Evolutionary conservation across 306 rosid genomes (phyloP).

Genomic region (Sicyos edulis): DNA sequence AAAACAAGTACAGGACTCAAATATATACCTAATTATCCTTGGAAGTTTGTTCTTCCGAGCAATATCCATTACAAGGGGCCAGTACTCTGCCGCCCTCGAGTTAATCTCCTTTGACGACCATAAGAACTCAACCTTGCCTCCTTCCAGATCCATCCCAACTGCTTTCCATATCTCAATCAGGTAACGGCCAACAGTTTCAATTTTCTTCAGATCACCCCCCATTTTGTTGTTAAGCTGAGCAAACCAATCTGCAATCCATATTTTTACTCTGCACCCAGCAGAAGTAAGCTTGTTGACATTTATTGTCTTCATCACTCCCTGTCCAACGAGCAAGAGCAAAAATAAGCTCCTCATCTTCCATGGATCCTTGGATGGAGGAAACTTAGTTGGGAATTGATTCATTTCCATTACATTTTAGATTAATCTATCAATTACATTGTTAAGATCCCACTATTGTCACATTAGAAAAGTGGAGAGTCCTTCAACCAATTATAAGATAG

Average conservation of each 20-base stretch:
- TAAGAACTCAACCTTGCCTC: constrained; percentile 83
- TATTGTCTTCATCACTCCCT: constrained; percentile 77
- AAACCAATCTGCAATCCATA: constrained; percentile 94
- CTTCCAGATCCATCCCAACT: constrained; percentile 67
- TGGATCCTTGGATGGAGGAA: neutral
- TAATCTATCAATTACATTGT: neutral
- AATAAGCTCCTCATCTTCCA: neutral
- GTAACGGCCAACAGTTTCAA: constrained; percentile 56
- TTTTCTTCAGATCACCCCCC: constrained; percentile 83
- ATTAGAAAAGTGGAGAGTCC: no score
- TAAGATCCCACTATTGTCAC: no score
- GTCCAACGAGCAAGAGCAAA: constrained; percentile 5
- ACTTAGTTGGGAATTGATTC: neutral
- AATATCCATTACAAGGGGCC: constrained; percentile 85
- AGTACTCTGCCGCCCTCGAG: constrained; percentile 57
- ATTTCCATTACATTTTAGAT: neutral
- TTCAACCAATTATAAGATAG: no score
- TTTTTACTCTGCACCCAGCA: constrained; percentile 72
- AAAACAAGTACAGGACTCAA: neutral
- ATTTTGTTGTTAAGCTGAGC: constrained; percentile 79
- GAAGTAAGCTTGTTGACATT: constrained; percentile 73
- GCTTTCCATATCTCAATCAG: constrained; percentile 84
- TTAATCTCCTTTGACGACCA: constrained; percentile 84
- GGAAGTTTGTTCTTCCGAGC: constrained; percentile 67
- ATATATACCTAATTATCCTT: constrained; percentile 54